Conservation (phyloP, 1,139 yeast genomes). For the Candida neerlandica region DNA sequence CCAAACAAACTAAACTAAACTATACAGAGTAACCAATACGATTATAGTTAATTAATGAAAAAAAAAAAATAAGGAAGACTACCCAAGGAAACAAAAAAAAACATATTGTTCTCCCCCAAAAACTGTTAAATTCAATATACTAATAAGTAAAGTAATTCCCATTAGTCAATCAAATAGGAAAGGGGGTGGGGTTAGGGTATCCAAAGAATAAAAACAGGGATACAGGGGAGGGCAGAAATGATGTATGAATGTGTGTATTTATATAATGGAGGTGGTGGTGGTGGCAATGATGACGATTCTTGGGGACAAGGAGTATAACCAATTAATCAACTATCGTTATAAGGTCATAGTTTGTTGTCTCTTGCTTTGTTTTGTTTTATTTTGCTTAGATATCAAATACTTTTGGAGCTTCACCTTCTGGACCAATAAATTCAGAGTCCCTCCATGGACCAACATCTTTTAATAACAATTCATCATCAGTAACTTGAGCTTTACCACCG, state of each 20-base stretch:
- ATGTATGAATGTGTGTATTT: neutral
- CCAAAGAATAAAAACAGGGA: neutral
- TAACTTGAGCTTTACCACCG: constrained; percentile 77
- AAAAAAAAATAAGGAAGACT: neutral
- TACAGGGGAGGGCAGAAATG: neutral
- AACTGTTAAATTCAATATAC: too few species aligned
- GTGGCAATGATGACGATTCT: neutral
- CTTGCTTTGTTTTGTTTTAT: neutral
- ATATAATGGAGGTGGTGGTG: neutral
- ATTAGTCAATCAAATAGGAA: neutral
- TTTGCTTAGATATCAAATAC: constrained; percentile 29
- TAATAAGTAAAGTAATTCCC: neutral
- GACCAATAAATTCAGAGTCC: constrained; percentile 78
- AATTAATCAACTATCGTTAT: neutral
- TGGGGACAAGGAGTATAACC: neutral
- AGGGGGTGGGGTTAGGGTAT: neutral
- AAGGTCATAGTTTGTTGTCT: neutral
- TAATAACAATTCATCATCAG: constrained; percentile 79
- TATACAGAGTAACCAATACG: neutral
- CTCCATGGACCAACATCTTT: constrained; percentile 98
- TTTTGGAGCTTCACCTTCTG: constrained; percentile 84
- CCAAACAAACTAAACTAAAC: neutral
- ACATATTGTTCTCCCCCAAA: too few species aligned
- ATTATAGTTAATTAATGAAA: neutral
- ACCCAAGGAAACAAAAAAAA: neutral